phyloP scores from a whole-genome alignment of 2,329 filamentous ascomycete species.

The Pyricularia sp. region DNA sequence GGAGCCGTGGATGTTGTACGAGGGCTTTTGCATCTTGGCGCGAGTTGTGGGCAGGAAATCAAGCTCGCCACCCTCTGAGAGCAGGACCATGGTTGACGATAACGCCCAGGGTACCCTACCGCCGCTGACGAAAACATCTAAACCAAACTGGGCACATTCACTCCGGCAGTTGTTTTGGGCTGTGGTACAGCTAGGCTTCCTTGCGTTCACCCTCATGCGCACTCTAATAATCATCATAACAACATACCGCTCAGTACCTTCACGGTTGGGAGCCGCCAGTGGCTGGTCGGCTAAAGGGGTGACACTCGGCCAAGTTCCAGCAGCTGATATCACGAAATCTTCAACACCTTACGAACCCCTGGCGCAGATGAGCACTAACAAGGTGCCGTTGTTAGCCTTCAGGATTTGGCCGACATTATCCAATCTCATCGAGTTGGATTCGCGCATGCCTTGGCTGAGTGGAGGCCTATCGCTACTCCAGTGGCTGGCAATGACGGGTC shows the following conservation, averaged over 20 bases:
- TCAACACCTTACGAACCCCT: not conserved
- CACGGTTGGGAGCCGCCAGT: slow-evolving; percentile 24
- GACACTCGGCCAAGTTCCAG: not conserved
- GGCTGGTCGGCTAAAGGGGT: not conserved
- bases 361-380: slow-evolving; percentile 16
- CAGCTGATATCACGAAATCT: not conserved
- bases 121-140: slow-evolving; percentile 4
- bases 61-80: not conserved
- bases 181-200: slow-evolving; percentile 43
- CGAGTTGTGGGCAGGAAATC: slow-evolving; percentile 24
- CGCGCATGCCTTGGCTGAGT: slow-evolving; percentile 85
- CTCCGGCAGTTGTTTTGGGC: slow-evolving; percentile 43
- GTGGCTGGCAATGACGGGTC: slow-evolving; percentile 62
- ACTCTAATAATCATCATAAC: slow-evolving; percentile 55
- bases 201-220: slow-evolving; percentile 54
- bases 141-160: slow-evolving; percentile 16
- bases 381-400: slow-evolving; percentile 66
- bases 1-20: slow-evolving; percentile 85
- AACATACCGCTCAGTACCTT: slow-evolving; percentile 58
- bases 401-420: slow-evolving; percentile 66
- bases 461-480: slow-evolving; percentile 69
- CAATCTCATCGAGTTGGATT: slow-evolving; percentile 62
- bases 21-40: slow-evolving; percentile 67
- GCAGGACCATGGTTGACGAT: not conserved
- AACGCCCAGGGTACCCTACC: slow-evolving; percentile 7